phyloP scores from a whole-genome alignment of 495 filamentous ascomycete genomes.

The Trichoderma gamsii region DNA sequence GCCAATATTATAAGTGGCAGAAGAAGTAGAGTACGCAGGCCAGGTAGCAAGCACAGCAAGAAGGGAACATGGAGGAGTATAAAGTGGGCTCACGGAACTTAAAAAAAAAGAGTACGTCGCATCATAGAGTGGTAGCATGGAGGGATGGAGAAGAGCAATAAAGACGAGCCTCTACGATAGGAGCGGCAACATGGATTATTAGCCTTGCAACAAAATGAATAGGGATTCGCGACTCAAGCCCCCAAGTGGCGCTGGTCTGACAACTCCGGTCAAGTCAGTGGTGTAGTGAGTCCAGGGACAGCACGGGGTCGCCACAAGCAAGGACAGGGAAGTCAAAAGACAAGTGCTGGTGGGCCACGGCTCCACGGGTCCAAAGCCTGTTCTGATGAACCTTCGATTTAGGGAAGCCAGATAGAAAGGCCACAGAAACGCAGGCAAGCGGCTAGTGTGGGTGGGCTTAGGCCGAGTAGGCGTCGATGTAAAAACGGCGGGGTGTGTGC shows the following conservation, averaged over 20 bases:
- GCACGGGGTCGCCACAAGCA: constrained; percentile 7
- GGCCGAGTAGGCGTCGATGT: not conserved
- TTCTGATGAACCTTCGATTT: constrained; percentile 15
- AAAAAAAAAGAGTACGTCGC: constrained; percentile 3
- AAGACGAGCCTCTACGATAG: not conserved
- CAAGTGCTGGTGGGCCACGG: not conserved
- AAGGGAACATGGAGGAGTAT: not conserved
- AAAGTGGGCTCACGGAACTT: constrained; percentile 7
- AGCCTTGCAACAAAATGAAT: constrained; percentile 1
- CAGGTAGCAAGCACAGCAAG: not conserved
- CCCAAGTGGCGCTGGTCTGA: constrained; percentile 13
- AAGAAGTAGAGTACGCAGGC: not conserved
- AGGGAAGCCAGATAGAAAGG: constrained; percentile 12
- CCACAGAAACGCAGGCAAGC: constrained; percentile 10
- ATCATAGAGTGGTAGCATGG: not conserved
- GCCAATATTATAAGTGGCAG: not conserved
- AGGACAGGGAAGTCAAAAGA: not conserved
- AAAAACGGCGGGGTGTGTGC: not conserved
- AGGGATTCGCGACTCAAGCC: constrained; percentile 12
- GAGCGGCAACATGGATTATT: constrained; percentile 6
- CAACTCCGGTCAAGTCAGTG: not conserved
- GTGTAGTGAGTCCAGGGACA: not conserved
- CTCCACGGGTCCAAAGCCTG: constrained; percentile 6
- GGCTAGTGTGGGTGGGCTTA: constrained; percentile 1
- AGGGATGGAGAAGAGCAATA: constrained; percentile 8